Evolutionary conservation across 2,329 filamentous ascomycete species (phyloP), one percentile per base, ranked within the genome.

Genomic region (Monilinia fructigena): DNA sequence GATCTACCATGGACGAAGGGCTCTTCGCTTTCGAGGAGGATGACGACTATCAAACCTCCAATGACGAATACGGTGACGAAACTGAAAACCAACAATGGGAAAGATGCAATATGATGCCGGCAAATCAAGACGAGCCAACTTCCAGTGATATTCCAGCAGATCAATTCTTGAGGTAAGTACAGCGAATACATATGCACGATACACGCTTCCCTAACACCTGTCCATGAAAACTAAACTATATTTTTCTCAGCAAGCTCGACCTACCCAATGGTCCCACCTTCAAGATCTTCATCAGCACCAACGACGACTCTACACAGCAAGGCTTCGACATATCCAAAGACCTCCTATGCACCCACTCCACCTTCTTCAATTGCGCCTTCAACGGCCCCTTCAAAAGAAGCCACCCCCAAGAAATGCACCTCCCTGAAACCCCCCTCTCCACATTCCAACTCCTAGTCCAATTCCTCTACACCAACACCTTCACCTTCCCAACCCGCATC

Each of bases 351-450:
- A 55, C 67, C 35, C 62, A 55, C 35, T 70, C 69, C 0, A 23
- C 38, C 2, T 67, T 64, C 45, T 71, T 71, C 52, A 47, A 71
- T 1, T 23, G 18, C 16, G 66, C 66, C n/a, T 66, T 71, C 18
- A 67, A 69, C 28, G 58, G 66, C 2, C 3, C 20, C 14, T 59
- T 45, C 42, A 61, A 58, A 58, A 18, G 69, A 69, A 10, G 20
- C 7, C 2, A 8, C 28, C 1, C 66, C 16, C 61, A 68, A 18
- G 54, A 63, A 11, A 14, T 70, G 11, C 26, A 14, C 0, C 55
- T 72, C 1, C 28, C 58, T 1, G 67, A 66, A 18, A 66, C 54
- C 11, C 63, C 66, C 3, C n/a, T 63, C 18, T 35, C 53, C 6
- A 58, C 54, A 1, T 72, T 72, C 53, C 31, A 68, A 11, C 52